phyloP scores from a whole-genome alignment of 208 protist species.

The Blechomonas ayalai region DNA sequence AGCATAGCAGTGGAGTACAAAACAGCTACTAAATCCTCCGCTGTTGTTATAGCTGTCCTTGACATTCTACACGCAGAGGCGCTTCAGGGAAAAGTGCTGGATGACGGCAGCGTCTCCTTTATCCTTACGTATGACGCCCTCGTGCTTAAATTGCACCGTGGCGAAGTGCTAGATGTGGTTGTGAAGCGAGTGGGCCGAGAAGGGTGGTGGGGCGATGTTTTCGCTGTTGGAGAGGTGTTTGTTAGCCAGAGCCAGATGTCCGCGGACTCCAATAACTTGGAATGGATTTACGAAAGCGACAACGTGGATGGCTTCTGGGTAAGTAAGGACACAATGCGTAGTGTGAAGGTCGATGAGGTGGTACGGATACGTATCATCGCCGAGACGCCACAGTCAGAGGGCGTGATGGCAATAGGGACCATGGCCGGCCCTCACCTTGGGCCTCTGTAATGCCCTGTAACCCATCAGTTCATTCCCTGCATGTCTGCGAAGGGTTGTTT shows the following conservation, averaged over 20 bases:
- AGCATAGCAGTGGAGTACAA: slow-evolving; percentile 21
- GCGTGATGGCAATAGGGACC: slow-evolving; percentile 56
- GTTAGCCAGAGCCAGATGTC: slow-evolving; percentile 68
- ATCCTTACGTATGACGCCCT: slow-evolving; percentile 70
- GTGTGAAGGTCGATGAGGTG: slow-evolving; percentile 54
- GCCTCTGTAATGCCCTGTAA: slow-evolving; percentile 18
- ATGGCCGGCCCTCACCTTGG: slow-evolving; percentile 63
- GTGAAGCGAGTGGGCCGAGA: slow-evolving; percentile 55
- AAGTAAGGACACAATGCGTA: slow-evolving; percentile 45
- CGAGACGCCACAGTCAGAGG: slow-evolving; percentile 71
- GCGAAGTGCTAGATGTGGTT: slow-evolving; percentile 77
- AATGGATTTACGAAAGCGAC: slow-evolving; percentile 67
- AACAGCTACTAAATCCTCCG: slow-evolving; percentile 49
- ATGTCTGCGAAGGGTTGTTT: too few relatives aligned
- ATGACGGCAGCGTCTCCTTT: slow-evolving; percentile 74
- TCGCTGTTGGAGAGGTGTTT: slow-evolving; percentile 69
- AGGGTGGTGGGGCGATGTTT: slow-evolving; percentile 71
- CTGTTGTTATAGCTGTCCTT: slow-evolving; percentile 67
- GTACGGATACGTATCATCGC: slow-evolving; percentile 74
- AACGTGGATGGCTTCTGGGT: slow-evolving; percentile 47
- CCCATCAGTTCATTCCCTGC: too few relatives aligned
- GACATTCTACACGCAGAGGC: slow-evolving; percentile 67
- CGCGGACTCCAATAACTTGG: slow-evolving; percentile 3
- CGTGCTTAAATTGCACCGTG: slow-evolving; percentile 76
- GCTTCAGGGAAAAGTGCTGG: slow-evolving; percentile 68